These are phyloP conservation scores for Scutellaria minor DNA, from an alignment of 257 asterid species.

Conservation along the genomic window DNA sequence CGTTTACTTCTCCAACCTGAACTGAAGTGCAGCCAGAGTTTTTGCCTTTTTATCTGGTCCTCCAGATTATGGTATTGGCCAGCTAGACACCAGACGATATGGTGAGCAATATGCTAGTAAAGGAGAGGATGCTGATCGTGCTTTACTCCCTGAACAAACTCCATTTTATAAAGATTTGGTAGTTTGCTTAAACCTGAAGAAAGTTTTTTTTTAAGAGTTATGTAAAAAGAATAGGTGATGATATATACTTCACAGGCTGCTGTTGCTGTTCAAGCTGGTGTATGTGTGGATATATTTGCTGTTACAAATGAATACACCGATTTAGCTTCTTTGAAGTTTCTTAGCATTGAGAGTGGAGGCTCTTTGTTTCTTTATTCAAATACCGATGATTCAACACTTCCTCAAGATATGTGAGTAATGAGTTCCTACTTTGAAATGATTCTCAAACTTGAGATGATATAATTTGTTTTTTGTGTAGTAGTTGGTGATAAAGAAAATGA, in stretches of 20 bases:
- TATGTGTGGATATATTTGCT: constrained; percentile 95
- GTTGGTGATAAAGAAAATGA: constrained; percentile 24
- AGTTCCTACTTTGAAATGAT: constrained; percentile 29
- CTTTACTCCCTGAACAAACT: constrained; percentile 97
- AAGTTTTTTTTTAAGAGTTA: constrained; percentile 29
- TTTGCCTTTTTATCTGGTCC: constrained; percentile 96
- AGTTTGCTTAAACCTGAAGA: constrained; percentile 35
- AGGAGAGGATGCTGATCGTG: constrained; percentile 99
- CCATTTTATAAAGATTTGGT: constrained; percentile 98
- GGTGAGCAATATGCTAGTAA: constrained; percentile 99
- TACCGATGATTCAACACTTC: constrained; percentile 98
- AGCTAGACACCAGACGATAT: constrained; percentile 92
- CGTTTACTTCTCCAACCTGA: constrained; percentile 31
- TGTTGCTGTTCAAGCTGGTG: constrained; percentile 98
- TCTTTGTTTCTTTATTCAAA: constrained; percentile 89
- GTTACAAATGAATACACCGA: constrained; percentile 98
- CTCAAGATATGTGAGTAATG: constrained; percentile 95
- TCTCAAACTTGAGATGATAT: constrained; percentile 27
- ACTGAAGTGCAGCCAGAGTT: constrained; percentile 83
- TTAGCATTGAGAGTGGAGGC: constrained; percentile 99
- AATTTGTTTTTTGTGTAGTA: constrained; percentile 12
- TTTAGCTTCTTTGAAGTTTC: constrained; percentile 94
- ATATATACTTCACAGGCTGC: constrained; percentile 79
- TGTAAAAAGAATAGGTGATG: constrained; percentile 39
- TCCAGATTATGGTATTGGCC: constrained; percentile 98